Evolutionary conservation across 768 basidiomycete species (phyloP), one percentile per base, ranked within the genome.

Genomic region (Rubroboletus satanas): DNA sequence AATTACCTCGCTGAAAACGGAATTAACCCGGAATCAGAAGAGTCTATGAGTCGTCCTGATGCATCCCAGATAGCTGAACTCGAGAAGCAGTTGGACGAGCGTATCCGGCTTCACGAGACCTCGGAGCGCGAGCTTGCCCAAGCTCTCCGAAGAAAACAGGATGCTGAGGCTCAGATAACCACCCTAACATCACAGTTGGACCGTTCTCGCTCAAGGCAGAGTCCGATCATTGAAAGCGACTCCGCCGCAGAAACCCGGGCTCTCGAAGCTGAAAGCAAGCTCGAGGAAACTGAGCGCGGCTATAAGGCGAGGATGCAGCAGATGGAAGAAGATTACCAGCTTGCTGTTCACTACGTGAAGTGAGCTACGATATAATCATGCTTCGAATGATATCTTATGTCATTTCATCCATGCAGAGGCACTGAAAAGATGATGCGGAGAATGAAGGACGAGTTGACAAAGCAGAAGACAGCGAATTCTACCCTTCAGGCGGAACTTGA

Each of bases 341-440:
- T 95, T 49, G 96, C 97, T 14, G 95, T 98, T 52, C 90, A 93
- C 68, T 98, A 97, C 73, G 94, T 98, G 63, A 98, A 98, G 91
- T 92, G 70, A 75, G 87, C 72, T 55, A 51, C 36, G 52, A 58
- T 59, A 74, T 59, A 56, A 50, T 47, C 47, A 29, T 53, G 37
- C 46, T 54, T 49, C 35, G 62, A 49, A 41, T 36, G 44, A 51
- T 56, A 51, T 51, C 52, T 58, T 56, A 64, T 57, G 49, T 53
- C 52, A 48, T 46, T 49, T 52, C 39, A 54, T 59, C 60, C 33
- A 57, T 55, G 32, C 66, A 93, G 91, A 80, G 93, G 93, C 43
- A 98, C 95, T 1, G 97, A 98, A 73, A 97, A 95, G 75, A 93
- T 98, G 85, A 89, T 98, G 78, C 85, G 93, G 61, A 84, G 88